phyloP scores from a whole-genome alignment of 2,329 filamentous ascomycete species.

The Geoglossum cookeanum region DNA sequence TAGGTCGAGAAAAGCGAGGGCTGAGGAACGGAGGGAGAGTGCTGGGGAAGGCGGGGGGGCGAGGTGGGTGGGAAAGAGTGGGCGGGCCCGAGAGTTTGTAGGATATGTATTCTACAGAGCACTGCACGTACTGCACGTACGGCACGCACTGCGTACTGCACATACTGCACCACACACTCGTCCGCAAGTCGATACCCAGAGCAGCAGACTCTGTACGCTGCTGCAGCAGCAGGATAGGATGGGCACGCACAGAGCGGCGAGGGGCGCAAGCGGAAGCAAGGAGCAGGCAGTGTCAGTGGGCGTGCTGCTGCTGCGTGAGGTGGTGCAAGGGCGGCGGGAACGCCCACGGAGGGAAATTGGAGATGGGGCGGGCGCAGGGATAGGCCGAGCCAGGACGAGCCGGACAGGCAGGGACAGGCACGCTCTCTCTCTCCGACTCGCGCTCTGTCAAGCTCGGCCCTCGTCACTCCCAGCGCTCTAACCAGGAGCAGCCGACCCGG shows the following conservation, averaged over 20 bases:
- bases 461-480: neutral
- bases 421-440: neutral
- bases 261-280: neutral
- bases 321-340: neutral
- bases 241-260: neutral
- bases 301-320: neutral
- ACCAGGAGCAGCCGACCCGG: neutral
- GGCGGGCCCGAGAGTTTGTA: neutral
- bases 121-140: no score
- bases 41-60: neutral
- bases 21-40: neutral
- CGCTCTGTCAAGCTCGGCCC: neutral
- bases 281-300: neutral
- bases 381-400: neutral
- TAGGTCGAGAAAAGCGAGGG: constrained; percentile 1
- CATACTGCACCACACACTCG: no score
- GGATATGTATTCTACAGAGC: neutral
- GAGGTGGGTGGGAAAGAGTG: neutral
- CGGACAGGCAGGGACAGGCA: neutral
- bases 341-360: neutral
- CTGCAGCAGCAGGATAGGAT: neutral
- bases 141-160: no score
- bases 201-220: neutral
- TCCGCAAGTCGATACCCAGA: neutral
- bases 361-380: neutral